Evolutionary conservation across 2,329 filamentous ascomycete species (phyloP), one percentile per base, ranked within the genome.

Genomic region (Trichophyton mentagrophytes): DNA sequence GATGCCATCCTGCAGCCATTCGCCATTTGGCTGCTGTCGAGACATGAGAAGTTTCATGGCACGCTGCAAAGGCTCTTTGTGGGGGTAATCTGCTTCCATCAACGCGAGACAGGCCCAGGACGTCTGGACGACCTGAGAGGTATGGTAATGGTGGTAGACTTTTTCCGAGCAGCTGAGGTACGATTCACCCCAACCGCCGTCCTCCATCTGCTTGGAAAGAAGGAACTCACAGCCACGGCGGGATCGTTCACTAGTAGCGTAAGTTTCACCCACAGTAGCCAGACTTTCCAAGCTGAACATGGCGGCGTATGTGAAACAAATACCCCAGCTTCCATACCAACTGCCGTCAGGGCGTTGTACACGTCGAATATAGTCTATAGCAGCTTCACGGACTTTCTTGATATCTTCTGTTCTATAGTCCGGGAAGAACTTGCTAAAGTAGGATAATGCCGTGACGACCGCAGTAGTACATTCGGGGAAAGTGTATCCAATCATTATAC

Each of bases 401-500:
- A 99, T 92, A 63, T 97, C 92, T 0, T 80, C 73, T 0, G 82
- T 71, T 57, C 92, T 83, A 73, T 99, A 95, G 30, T 86, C 78
- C 0, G 92, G 90, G 78, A 90, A 95, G 71, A 88, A 80, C 68
- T 87, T 81, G 65, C 83, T 82, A 78, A 97, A 97, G 1, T 92
- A 79, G 3, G 86, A 87, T 20, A 99, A 79, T 0, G 89, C 90
- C 1, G 89, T 96, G 2, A 99, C 88, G 33, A 90, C 90, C 0
- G 93, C 91, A 1, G 93, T 97, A 0, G 93, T 99, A 77, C 93
- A 99, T 73, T 99, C 93, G 0, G 92, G 90, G 69, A 99, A 97
- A 72, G 96, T 90, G 72, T 99, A 99, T 70, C 97, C 92, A 60
- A 99, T 87, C 93, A 99, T 99, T 76, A 99, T 99, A 20, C 86